Base-by-base conservation (phyloP, 441 rosid species). In the Pelargonium citronellum region DNA sequence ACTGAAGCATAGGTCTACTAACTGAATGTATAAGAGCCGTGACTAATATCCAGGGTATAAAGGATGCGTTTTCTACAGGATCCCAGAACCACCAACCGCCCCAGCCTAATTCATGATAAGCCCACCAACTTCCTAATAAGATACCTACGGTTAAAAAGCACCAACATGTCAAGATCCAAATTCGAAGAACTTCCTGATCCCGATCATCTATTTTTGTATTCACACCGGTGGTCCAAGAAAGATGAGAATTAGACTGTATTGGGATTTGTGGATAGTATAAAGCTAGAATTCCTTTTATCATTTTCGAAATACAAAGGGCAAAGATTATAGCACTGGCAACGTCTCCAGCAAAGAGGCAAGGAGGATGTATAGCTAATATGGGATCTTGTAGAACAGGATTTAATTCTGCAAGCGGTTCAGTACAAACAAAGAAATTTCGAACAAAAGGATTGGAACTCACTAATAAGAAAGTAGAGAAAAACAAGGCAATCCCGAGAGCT, bases 401-500 rank as follows among this genome's bases (percentile, higher is more conserved):
- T 9, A 51, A 7, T 15, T 53, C 70, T 4, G 13, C 27, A 7
- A 46, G 7, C 6, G 43, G 3, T 49, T n/a, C 22, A 2, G 11
- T 1, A 49, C 0, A 17, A 49, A 49, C 0, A 0, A 69, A 69
- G 53, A 69, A 69, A 57, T 69, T 69, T 69, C 13, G 30, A 68
- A 68, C 2, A 55, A 53, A 68, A 53, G 62, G 0, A 30, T 53
- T 13, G 2, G 41, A 0, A 68, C 9, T 68, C 46, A 2, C 47
- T 68, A 12, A 68, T 1, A 68, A 6, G 46, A 53, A 53, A 53
- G 1, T 60, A 51, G 71, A 68, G 64, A 30, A 68, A 68, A 9
- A 53, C 5, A 27, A 0, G 0, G 47, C 10, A 43, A 43, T 43
- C 47, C 47, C 47, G 11, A 2, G 0, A 43, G 47, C 47, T 43